Conservation (phyloP, 495 filamentous ascomycete genomes). For the Mytilinidion resinicola region DNA sequence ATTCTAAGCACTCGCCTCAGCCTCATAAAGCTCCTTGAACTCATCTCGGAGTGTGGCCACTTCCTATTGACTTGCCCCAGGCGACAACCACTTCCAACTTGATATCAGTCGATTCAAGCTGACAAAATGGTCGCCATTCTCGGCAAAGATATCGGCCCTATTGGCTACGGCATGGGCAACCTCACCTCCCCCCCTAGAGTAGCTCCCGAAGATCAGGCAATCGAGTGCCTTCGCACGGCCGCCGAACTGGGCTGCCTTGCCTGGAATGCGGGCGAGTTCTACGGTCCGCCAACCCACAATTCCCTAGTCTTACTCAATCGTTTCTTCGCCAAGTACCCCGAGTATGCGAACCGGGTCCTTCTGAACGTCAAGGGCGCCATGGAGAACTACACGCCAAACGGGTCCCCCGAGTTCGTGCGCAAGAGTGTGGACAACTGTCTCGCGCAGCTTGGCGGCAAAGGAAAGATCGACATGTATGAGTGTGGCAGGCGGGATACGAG, state of each 20-base stretch:
- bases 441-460: slow-evolving; percentile 56
- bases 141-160: slow-evolving; percentile 1
- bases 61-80: too few species aligned
- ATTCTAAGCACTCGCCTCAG: too few species aligned
- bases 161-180: slow-evolving; percentile 2
- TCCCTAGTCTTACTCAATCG: slow-evolving; percentile 49
- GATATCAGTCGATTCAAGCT: neutral
- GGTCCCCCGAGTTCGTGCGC: slow-evolving; percentile 55
- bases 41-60: too few species aligned
- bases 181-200: neutral
- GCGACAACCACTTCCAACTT: too few species aligned
- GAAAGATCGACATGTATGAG: slow-evolving; percentile 74
- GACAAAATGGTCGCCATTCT: neutral
- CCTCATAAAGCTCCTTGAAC: too few species aligned
- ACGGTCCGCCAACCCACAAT: slow-evolving; percentile 64
- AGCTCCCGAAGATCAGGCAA: slow-evolving; percentile 2
- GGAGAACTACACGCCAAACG: slow-evolving; percentile 41
- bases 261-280: slow-evolving; percentile 76
- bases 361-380: slow-evolving; percentile 58
- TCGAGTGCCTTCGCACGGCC: slow-evolving; percentile 5
- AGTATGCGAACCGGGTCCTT: slow-evolving; percentile 57
- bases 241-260: neutral
- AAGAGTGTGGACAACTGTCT: slow-evolving; percentile 61
- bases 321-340: slow-evolving; percentile 60
- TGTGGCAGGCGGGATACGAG: slow-evolving; percentile 64